A percentile compares a stretch with the other conserved stretches of the same genome.
phyloP scores from a whole-genome alignment of 108 stramenopile genomes.

The Cyclotella baltica region DNA sequence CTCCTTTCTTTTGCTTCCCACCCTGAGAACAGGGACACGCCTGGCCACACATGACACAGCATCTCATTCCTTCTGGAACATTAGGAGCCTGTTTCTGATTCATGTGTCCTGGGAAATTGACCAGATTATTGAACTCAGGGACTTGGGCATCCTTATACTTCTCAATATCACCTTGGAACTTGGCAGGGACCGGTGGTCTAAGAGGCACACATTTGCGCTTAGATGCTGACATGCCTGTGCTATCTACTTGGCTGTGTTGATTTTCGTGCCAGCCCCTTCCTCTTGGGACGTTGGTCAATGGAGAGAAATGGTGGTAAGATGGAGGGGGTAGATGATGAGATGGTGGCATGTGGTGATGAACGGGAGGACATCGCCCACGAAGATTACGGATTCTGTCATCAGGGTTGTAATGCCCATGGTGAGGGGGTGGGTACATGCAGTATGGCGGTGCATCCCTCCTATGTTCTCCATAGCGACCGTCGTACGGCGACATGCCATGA shows the following conservation, averaged over 20 bases:
- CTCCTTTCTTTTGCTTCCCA: conserved; percentile 63
- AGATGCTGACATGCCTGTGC: conserved; percentile 65
- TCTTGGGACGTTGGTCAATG: conserved; percentile 65
- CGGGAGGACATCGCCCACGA: conserved; percentile 72
- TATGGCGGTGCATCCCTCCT: conserved; percentile 30
- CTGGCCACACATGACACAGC: conserved; percentile 92
- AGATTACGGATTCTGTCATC: conserved; percentile 84
- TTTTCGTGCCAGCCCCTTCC: conserved; percentile 14
- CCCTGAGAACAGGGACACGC: conserved; percentile 75
- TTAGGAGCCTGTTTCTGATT: conserved; percentile 82
- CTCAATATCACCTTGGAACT: conserved; percentile 90
- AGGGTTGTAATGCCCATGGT: conserved; percentile 43
- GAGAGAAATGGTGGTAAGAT: conserved; percentile 76
- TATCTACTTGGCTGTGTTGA: conserved; percentile 50
- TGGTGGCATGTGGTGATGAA: conserved; percentile 62
- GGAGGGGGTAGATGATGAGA: conserved; percentile 78
- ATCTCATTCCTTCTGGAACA: conserved; percentile 86
- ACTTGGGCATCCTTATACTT: conserved; percentile 74
- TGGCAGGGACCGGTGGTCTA: conserved; percentile 85
- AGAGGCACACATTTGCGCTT: conserved; percentile 84
- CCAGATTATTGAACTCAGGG: conserved; percentile 87
- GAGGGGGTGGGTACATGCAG: conserved; percentile 33
- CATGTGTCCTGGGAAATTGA: conserved; percentile 91
- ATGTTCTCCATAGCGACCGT: conserved; percentile 18
- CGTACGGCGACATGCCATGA: conserved; percentile 44